Conservation (phyloP, 495 filamentous ascomycete species). For the Podospora australis region DNA sequence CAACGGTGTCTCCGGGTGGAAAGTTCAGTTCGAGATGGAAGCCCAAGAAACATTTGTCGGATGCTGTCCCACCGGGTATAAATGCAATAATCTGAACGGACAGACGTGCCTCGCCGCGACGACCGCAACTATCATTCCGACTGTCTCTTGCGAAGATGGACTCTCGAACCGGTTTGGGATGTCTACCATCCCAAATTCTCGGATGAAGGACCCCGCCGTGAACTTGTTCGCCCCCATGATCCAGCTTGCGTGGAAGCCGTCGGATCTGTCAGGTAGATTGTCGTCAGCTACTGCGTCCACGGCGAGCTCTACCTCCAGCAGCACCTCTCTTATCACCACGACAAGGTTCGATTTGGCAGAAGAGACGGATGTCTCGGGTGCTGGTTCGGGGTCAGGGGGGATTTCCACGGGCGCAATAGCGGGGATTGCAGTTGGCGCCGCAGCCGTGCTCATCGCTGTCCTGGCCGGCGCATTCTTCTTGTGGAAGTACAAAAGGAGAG, state of each 20-base stretch:
- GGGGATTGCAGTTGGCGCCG: constrained; percentile 16
- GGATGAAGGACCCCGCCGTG: constrained; percentile 13
- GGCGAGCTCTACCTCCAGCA: background rate
- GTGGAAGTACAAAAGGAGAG: constrained; percentile 9
- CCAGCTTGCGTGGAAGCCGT: constrained; percentile 22
- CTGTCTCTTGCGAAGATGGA: constrained; percentile 15
- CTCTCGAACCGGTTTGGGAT: too few relatives aligned
- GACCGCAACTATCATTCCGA: constrained; percentile 8
- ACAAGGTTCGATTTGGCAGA: background rate
- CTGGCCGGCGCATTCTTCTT: constrained; percentile 9
- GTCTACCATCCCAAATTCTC: constrained; percentile 2
- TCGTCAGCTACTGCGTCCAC: too few relatives aligned
- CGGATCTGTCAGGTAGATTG: constrained; percentile 17
- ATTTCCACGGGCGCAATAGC: constrained; percentile 15
- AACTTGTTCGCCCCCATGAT: constrained; percentile 26
- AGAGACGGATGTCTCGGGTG: background rate
- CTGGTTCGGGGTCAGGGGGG: too few relatives aligned
- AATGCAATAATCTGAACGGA: constrained; percentile 17
- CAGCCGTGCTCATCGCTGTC: constrained; percentile 8
- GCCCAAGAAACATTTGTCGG: constrained; percentile 26
- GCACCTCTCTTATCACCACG: background rate
- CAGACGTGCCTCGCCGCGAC: constrained; percentile 23
- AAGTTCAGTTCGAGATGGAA: constrained; percentile 19
- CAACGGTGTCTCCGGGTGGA: constrained; percentile 14
- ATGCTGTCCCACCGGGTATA: constrained; percentile 26